These are phyloP conservation scores for Angomonas deanei DNA, from an alignment of 208 protist genomes.

Conservation along the genomic window DNA sequence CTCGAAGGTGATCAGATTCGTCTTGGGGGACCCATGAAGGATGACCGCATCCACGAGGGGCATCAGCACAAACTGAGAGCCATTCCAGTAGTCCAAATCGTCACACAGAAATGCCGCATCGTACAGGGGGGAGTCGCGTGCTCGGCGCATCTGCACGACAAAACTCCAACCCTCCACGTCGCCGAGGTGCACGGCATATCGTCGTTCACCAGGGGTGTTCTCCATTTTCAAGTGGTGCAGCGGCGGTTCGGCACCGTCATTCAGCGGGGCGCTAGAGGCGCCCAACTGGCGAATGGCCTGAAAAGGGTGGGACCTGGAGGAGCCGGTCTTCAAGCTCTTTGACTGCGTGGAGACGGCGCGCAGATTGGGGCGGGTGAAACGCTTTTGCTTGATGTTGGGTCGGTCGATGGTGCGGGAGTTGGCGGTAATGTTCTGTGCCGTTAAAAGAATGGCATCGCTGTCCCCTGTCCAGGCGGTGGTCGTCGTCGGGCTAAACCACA, in stretches of 20 bases:
- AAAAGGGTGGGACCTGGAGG: constrained; percentile 12
- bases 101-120: constrained; percentile 14
- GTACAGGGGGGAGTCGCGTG: constrained; percentile 21
- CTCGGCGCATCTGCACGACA: constrained; percentile 14
- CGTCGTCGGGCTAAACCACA: background rate
- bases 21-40: background rate
- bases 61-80: constrained; percentile 26
- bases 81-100: constrained; percentile 21
- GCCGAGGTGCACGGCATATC: constrained; percentile 25
- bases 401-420: background rate
- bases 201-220: constrained; percentile 2
- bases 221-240: too few species aligned
- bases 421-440: background rate
- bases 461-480: background rate
- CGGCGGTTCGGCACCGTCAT: too few species aligned
- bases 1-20: background rate
- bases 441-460: background rate
- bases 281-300: constrained; percentile 22
- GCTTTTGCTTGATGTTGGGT: background rate
- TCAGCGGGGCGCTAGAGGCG: too few species aligned
- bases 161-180: constrained; percentile 29
- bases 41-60: constrained; percentile 15
- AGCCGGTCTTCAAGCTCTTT: background rate
- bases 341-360: background rate
- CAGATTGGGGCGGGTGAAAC: background rate